These are phyloP conservation scores for Starmerella khaoyaiensis DNA, from an alignment of 805 yeast species.

Conservation along the genomic window DNA sequence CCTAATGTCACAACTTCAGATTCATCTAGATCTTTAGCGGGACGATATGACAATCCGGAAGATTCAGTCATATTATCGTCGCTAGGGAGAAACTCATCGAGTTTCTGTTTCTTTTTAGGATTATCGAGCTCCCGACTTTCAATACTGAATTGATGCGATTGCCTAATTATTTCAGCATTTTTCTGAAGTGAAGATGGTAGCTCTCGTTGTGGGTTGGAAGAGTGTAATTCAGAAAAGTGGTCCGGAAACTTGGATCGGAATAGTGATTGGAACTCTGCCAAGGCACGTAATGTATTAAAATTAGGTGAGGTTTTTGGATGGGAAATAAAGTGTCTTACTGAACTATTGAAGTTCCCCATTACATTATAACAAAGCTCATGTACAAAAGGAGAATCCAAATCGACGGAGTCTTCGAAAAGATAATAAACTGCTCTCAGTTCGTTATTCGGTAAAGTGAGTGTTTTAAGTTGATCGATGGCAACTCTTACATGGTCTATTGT, in stretches of 20 bases:
- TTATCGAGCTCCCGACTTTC: conserved; percentile 6
- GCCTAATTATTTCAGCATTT: not conserved
- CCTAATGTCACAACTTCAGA: conserved; percentile 64
- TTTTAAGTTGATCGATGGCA: conserved; percentile 18
- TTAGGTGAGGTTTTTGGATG: conserved; percentile 56
- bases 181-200: conserved; percentile 5
- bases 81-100: not conserved
- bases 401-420: conserved; percentile 53
- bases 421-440: conserved; percentile 51
- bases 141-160: conserved; percentile 8
- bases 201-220: conserved; percentile 17
- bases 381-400: conserved; percentile 25
- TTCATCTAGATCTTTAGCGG: conserved; percentile 13
- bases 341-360: conserved; percentile 33
- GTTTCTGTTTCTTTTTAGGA: not conserved
- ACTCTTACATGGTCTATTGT: conserved; percentile 33
- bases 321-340: conserved; percentile 48
- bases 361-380: conserved; percentile 18
- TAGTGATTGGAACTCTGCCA: conserved; percentile 31
- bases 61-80: not conserved
- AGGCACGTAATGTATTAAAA: conserved; percentile 42
- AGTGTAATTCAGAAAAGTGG: conserved; percentile 21
- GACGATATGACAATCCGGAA: not conserved
- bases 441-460: conserved; percentile 3
- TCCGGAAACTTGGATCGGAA: conserved; percentile 25